Evolutionary conservation across 78 protist genomes (phyloP).

Genomic region (Guillardia theta): DNA sequence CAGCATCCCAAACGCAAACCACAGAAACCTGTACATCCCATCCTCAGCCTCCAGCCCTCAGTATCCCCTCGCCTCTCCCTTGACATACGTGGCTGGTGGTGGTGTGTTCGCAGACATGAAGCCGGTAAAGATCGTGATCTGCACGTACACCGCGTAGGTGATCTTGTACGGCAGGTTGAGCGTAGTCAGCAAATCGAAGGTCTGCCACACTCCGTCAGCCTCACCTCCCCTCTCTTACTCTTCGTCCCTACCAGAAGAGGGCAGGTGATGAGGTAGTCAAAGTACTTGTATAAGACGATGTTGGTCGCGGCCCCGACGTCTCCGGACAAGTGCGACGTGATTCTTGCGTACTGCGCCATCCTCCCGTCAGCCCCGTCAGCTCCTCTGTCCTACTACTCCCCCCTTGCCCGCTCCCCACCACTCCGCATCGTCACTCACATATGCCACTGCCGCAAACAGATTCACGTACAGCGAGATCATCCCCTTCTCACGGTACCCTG

Average conservation of each 20-base stretch:
- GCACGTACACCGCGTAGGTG: not conserved
- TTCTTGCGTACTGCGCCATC: not conserved
- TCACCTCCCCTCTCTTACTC: not conserved
- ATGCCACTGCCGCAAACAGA: not conserved
- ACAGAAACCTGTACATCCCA: not conserved
- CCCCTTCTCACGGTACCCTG: not conserved
- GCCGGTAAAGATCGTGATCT: not conserved
- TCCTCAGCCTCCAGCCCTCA: not conserved
- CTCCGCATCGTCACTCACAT: no score
- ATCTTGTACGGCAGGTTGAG: slow-evolving; percentile 12
- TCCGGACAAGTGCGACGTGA: not conserved
- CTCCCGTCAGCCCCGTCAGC: not conserved
- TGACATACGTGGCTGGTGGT: not conserved
- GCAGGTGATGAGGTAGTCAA: not conserved
- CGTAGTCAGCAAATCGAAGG: not conserved
- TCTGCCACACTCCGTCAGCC: not conserved
- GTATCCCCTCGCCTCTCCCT: not conserved
- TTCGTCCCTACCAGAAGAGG: not conserved
- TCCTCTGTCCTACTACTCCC: no score
- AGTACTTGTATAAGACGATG: not conserved
- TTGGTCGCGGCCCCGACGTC: not conserved
- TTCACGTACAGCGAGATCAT: not conserved
- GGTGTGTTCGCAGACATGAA: not conserved
- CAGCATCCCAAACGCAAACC: not conserved
- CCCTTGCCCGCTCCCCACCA: no score